phyloP scores from a whole-genome alignment of 2,329 filamentous ascomycete genomes.

The Aspergillus tamarii region DNA sequence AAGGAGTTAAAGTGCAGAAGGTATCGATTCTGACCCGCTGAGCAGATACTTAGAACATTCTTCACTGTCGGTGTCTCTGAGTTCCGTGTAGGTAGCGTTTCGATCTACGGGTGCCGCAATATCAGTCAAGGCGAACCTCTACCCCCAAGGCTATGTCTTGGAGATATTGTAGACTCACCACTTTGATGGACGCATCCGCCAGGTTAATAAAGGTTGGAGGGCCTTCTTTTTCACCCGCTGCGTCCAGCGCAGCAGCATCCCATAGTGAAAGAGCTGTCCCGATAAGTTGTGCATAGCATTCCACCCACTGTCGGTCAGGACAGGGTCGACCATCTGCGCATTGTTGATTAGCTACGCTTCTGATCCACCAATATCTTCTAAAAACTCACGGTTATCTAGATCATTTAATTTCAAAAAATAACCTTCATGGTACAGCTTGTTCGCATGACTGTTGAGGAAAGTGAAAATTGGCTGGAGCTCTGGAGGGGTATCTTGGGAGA shows the following conservation, averaged over 20 bases:
- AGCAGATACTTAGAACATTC: slow-evolving; percentile 94
- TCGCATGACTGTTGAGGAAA: slow-evolving; percentile 90
- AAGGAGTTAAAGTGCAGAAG: slow-evolving; percentile 95
- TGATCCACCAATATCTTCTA: not conserved
- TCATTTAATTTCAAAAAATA: slow-evolving; percentile 98
- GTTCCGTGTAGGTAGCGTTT: slow-evolving; percentile 84
- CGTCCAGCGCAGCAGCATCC: slow-evolving; percentile 91
- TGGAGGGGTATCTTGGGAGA: slow-evolving; percentile 81
- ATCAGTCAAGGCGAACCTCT: not conserved
- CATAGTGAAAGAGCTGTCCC: slow-evolving; percentile 93
- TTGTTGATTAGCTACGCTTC: slow-evolving; percentile 33
- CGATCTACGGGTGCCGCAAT: slow-evolving; percentile 63
- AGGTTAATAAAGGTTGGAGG: slow-evolving; percentile 93
- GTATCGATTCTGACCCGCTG: slow-evolving; percentile 92
- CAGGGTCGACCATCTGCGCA: slow-evolving; percentile 80
- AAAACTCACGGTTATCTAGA: slow-evolving; percentile 78
- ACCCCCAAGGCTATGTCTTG: not conserved
- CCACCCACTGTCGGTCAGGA: slow-evolving; percentile 84
- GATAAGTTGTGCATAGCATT: slow-evolving; percentile 95
- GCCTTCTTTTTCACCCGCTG: slow-evolving; percentile 81
- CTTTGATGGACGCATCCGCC: slow-evolving; percentile 96
- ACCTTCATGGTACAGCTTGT: slow-evolving; percentile 96
- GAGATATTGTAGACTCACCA: slow-evolving; percentile 64
- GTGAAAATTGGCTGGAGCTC: slow-evolving; percentile 94
- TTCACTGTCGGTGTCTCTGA: slow-evolving; percentile 77